Evolutionary conservation across 106 monocot genomes (phyloP).

Genomic region (Platanthera zijinensis): DNA sequence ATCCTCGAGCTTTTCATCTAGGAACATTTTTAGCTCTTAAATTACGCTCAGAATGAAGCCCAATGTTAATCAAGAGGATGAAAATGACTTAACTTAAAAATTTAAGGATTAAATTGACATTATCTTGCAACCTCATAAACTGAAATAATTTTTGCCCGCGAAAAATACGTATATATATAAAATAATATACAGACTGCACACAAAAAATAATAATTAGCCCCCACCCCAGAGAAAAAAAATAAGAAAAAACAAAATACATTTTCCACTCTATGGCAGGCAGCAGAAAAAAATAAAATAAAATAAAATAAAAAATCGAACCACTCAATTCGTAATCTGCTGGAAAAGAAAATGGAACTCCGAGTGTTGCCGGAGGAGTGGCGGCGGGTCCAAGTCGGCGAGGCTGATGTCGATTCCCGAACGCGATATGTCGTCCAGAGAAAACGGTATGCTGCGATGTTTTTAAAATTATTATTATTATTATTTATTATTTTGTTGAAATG

Average conservation of each 20-base stretch:
- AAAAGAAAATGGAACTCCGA: conserved; percentile 83
- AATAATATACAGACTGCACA: conserved; percentile 9
- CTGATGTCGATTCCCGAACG: conserved; percentile 53
- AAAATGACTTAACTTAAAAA: no score
- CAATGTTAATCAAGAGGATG: no score
- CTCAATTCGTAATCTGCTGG: conserved; percentile 48
- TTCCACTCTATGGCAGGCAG: conserved; percentile 2
- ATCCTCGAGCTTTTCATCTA: neutral
- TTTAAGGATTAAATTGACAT: no score
- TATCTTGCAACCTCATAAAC: no score
- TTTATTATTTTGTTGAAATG: neutral
- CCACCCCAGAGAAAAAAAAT: conserved; percentile 3
- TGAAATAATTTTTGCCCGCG: neutral
- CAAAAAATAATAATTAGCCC: conserved; percentile 8
- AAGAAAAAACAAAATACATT: conserved; percentile 11
- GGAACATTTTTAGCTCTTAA: no score
- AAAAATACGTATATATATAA: neutral
- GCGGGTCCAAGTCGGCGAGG: conserved; percentile 62
- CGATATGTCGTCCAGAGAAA: conserved; percentile 87
- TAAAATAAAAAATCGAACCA: conserved; percentile 2
- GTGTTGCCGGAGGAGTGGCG: conserved; percentile 73
- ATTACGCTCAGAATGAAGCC: no score
- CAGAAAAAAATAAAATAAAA: conserved; percentile 23
- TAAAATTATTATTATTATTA: neutral
- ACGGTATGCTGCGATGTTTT: conserved; percentile 75